phyloP scores from a whole-genome alignment of 331 rosid genomes.

The Arachis monticola region DNA sequence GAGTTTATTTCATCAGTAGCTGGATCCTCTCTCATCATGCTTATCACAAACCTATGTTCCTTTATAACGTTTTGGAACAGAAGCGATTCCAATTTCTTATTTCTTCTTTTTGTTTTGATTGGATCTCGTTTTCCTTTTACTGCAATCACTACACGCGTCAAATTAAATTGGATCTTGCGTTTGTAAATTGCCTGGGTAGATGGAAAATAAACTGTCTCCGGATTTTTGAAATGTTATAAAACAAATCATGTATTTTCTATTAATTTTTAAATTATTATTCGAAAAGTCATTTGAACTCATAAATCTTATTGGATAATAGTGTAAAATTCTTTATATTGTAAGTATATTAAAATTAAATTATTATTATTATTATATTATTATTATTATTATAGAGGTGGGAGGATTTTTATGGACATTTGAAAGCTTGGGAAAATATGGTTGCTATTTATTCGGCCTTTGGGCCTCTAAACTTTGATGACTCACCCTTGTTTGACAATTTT shows the following conservation, averaged over 20 bases:
- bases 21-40: constrained; percentile 38
- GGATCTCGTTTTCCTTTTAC: background rate
- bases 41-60: constrained; percentile 38
- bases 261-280: no score
- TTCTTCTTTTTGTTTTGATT: constrained; percentile 4
- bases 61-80: constrained; percentile 30
- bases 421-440: background rate
- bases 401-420: background rate
- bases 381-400: no score
- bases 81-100: constrained; percentile 26
- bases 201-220: background rate
- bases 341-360: background rate
- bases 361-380: background rate
- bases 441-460: background rate
- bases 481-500: background rate
- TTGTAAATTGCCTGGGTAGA: constrained; percentile 36
- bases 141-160: constrained; percentile 21
- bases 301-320: no score
- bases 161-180: constrained; percentile 33
- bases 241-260: no score
- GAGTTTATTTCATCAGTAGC: constrained; percentile 28
- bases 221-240: background rate
- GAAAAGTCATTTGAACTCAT: no score
- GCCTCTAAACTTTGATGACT: background rate
- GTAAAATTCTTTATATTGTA: no score